Evolutionary conservation across 495 filamentous ascomycete species (phyloP).

Genomic region (Penicillium lividum): DNA sequence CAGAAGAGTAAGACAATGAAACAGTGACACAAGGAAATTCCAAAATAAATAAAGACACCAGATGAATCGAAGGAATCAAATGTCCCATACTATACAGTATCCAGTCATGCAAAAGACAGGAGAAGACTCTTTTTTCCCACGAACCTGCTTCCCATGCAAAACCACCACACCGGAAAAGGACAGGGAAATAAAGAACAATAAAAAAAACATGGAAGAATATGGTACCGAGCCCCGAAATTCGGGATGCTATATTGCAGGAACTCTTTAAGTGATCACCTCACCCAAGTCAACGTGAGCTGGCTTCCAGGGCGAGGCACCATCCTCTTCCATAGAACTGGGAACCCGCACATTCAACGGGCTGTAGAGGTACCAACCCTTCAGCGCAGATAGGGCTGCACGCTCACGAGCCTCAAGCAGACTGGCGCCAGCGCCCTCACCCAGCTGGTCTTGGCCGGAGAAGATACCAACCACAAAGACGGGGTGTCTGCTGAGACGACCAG

Average conservation of each 20-base stretch:
- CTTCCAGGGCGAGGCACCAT: slow-evolving; percentile 66
- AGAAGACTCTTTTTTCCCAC: slow-evolving; percentile 26
- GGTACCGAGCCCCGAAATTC: slow-evolving; percentile 22
- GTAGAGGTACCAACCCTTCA: slow-evolving; percentile 97
- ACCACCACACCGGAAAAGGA: slow-evolving; percentile 25
- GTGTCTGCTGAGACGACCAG: slow-evolving; percentile 74
- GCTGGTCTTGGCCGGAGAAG: slow-evolving; percentile 81
- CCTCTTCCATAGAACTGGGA: slow-evolving; percentile 77
- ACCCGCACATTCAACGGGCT: slow-evolving; percentile 70
- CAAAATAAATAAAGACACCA: slow-evolving; percentile 33
- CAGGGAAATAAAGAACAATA: slow-evolving; percentile 24
- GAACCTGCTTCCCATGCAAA: slow-evolving; percentile 32
- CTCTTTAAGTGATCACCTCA: slow-evolving; percentile 74
- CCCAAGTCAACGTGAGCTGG: slow-evolving; percentile 87
- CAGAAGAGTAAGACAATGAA: slow-evolving; percentile 17
- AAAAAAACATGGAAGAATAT: slow-evolving; percentile 30
- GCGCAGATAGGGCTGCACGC: slow-evolving; percentile 75
- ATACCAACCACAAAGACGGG: slow-evolving; percentile 96
- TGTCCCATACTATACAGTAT: slow-evolving; percentile 49
- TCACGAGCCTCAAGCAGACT: slow-evolving; percentile 74
- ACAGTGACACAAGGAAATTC: slow-evolving; percentile 22
- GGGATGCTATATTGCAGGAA: slow-evolving; percentile 11
- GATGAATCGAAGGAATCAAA: slow-evolving; percentile 38
- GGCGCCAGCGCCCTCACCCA: slow-evolving; percentile 80
- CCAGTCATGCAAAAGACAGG: slow-evolving; percentile 37